Evolutionary conservation across 1,284 basidiomycete species (phyloP).

Genomic region (Cronartium quercuum): DNA sequence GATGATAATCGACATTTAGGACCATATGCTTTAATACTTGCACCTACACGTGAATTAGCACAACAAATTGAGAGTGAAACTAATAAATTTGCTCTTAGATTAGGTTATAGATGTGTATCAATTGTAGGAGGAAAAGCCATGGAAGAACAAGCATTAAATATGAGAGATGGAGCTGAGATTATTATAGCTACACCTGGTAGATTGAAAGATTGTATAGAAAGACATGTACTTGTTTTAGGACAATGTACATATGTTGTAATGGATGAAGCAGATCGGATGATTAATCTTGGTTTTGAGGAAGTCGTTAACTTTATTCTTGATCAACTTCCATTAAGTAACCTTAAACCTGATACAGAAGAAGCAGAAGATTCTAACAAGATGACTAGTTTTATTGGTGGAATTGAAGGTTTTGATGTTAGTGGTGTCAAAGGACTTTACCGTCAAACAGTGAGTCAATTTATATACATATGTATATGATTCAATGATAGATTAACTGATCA

Average conservation of each 20-base stretch:
- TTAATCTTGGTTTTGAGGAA: conserved; percentile 90
- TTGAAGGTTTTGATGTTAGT: conserved; percentile 43
- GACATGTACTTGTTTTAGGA: conserved; percentile 85
- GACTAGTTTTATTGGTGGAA: conserved; percentile 43
- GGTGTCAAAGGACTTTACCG: conserved; percentile 45
- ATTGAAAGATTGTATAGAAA: conserved; percentile 92
- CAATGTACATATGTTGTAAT: conserved; percentile 98
- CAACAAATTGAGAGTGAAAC: conserved; percentile 94
- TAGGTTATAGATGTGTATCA: conserved; percentile 88
- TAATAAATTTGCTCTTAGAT: conserved; percentile 75
- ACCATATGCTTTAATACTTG: conserved; percentile 86
- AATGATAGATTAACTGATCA: too few species aligned
- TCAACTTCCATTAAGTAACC: conserved; percentile 73
- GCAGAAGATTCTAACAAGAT: conserved; percentile 47
- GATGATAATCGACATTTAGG: conserved; percentile 89
- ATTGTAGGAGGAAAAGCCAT: conserved; percentile 85
- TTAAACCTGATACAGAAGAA: conserved; percentile 64
- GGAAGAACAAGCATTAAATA: conserved; percentile 92
- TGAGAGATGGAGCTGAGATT: conserved; percentile 92
- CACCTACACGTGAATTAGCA: conserved; percentile 93
- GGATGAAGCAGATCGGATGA: conserved; percentile 99
- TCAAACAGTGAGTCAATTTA: conserved; percentile 44
- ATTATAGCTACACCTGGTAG: conserved; percentile 97
- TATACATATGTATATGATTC: neutral
- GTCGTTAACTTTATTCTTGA: conserved; percentile 94